Base-by-base conservation (phyloP, 2,329 filamentous ascomycete genomes). In the Domatiomyces catenatus region DNA sequence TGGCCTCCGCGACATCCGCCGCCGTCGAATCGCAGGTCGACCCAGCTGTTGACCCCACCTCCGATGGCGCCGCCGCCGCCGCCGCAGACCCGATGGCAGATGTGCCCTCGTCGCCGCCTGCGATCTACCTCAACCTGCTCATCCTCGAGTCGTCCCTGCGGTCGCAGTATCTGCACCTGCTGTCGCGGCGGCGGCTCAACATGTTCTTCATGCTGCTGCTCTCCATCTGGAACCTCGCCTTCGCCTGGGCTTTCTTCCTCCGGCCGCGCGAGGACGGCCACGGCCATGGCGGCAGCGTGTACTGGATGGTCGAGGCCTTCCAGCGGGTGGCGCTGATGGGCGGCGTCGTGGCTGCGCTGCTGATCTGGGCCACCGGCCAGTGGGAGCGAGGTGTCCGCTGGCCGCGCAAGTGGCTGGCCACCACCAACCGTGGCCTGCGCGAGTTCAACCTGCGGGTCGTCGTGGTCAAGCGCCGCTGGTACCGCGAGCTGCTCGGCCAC, bases 401-500 rank as follows among this genome's bases (percentile, higher is more conserved):
- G 89, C 92, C 92, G 47, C 75, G 90, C 50, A 80, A 87, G 58
- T 96, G 92, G 86, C 82, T 96, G 59, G 80, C 77, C 58, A 81
- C 89, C 54, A 85, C 89, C 42, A 98, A 98, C 65, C 77, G 92
- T 50, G 92, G 92, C 10, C 72, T 98, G 56, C 77, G 92, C 54
- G 84, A 79, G 50, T 94, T 96, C 77, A 98, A 98, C 68, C 86
- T 88, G 69, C 96, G 98, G 70, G 81, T 98, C 46, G 88, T 98
- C 49, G 76, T 96, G 51, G 84, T 93, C 50, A 81, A 85, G 61
- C 80, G 86, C 10, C 77, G 85, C 0, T 88, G 86, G 80, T 88
- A 83, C 77, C 79, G 80, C 53, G 90, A 95, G 64, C 64, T 83
- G 22, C 69, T 85, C 17, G 84, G 83, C 4, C 83, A 84, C 50